phyloP scores from a whole-genome alignment of 1,284 basidiomycete genomes.

The Vanrija pseudolonga region DNA sequence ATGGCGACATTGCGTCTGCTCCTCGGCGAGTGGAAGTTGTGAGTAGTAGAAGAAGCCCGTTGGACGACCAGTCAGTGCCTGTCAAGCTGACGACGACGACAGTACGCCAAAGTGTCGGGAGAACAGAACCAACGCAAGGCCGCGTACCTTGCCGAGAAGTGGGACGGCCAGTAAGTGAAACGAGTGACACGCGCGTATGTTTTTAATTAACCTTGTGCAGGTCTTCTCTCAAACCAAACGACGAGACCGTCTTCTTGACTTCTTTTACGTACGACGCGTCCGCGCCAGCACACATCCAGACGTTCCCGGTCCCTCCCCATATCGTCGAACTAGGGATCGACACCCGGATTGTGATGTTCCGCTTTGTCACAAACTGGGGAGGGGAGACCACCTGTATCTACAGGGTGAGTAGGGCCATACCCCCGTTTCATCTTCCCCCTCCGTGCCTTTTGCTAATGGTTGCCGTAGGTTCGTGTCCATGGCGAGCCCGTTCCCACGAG shows the following conservation, averaged over 20 bases:
- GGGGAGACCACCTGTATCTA: conserved; percentile 85
- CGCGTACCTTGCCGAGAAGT: conserved; percentile 1
- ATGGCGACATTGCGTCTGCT: conserved; percentile 69
- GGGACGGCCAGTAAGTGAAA: neutral
- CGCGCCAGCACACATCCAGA: conserved; percentile 69
- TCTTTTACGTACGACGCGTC: conserved; percentile 75
- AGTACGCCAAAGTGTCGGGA: conserved; percentile 52
- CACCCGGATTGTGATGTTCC: conserved; percentile 73
- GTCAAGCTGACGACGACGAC: too few relatives aligned
- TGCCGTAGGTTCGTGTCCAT: conserved; percentile 27
- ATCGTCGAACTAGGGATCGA: conserved; percentile 67
- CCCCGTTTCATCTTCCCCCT: neutral
- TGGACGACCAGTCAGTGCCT: neutral
- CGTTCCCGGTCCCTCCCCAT: conserved; percentile 70
- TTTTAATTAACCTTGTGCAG: too few relatives aligned
- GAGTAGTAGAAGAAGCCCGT: conserved; percentile 25
- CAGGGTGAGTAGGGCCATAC: conserved; percentile 55
- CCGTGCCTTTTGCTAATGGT: neutral
- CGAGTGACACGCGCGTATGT: too few relatives aligned
- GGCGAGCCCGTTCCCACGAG: conserved; percentile 4
- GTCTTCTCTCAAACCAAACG: neutral
- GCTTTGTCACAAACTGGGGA: conserved; percentile 83
- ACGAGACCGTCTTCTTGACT: conserved; percentile 61
- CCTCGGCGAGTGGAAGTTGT: conserved; percentile 72
- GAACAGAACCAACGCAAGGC: conserved; percentile 64